Evolutionary conservation across 805 yeast genomes (phyloP).

Genomic region (Kluyveromyces lactis): DNA sequence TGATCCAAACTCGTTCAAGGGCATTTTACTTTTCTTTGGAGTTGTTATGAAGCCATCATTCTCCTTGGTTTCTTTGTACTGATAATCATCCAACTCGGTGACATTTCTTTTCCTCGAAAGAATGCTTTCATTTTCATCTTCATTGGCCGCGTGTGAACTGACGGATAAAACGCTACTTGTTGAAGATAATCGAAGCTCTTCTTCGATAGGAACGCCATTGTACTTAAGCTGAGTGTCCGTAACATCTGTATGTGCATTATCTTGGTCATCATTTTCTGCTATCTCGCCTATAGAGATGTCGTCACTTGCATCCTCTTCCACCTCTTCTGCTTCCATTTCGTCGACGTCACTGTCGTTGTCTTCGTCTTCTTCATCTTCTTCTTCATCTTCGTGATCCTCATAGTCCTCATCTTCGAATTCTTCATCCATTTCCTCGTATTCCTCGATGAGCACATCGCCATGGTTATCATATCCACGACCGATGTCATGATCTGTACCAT

Average conservation of each 20-base stretch:
- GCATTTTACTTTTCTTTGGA: conserved; percentile 1
- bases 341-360: conserved; percentile 2
- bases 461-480: conserved; percentile 10
- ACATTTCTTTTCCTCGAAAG: conserved; percentile 20
- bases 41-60: background rate
- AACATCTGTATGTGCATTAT: too few relatives aligned
- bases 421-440: conserved; percentile 13
- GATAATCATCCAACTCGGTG: conserved; percentile 23
- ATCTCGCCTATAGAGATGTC: too few relatives aligned
- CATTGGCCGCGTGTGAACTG: conserved; percentile 2
- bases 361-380: conserved; percentile 4
- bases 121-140: background rate
- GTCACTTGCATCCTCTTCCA: background rate
- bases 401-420: conserved; percentile 11
- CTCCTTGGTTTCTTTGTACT: conserved; percentile 12
- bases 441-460: conserved; percentile 4
- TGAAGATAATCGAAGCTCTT: too few relatives aligned
- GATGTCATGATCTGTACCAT: conserved; percentile 9
- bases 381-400: conserved; percentile 10
- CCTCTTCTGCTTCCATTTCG: background rate
- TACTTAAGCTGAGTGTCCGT: too few relatives aligned
- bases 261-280: too few relatives aligned
- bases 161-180: too few relatives aligned
- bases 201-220: too few relatives aligned
- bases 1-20: background rate